Conservation (phyloP, 1,284 basidiomycete species). For the Ceratobasidium sp. region DNA sequence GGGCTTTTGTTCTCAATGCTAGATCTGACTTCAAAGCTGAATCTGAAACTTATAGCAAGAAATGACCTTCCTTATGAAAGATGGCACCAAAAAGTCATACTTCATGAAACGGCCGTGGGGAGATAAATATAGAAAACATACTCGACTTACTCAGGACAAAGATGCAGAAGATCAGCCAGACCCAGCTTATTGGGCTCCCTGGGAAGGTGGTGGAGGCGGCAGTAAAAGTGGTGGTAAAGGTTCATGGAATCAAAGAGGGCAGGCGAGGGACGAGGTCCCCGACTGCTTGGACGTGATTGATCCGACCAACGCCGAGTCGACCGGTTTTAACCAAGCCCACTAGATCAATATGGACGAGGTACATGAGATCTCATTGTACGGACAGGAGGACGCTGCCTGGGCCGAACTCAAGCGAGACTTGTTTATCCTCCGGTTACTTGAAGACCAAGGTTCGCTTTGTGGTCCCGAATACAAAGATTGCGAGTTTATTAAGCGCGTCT, state of each 20-base stretch:
- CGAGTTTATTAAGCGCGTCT: constrained; percentile 38
- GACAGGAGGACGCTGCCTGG: constrained; percentile 30
- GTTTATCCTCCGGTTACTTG: constrained; percentile 38
- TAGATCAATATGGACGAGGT: background rate
- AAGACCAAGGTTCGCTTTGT: constrained; percentile 17
- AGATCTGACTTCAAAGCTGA: background rate
- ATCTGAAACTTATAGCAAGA: background rate
- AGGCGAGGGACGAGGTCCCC: background rate
- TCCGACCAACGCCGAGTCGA: background rate
- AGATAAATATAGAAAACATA: background rate
- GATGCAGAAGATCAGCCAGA: background rate
- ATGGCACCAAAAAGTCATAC: background rate
- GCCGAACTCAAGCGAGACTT: constrained; percentile 30
- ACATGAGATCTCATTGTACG: background rate
- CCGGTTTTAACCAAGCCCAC: background rate
- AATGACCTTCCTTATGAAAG: background rate
- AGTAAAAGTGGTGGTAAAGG: background rate
- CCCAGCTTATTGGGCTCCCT: background rate
- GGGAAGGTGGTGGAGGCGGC: background rate
- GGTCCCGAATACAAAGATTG: constrained; percentile 16
- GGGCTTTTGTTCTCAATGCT: background rate
- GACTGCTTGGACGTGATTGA: background rate
- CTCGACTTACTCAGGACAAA: background rate
- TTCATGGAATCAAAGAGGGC: background rate
- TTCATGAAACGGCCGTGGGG: background rate